A percentile compares a stretch with the other conserved stretches of the same genome.
phyloP scores from a whole-genome alignment of 768 basidiomycete species.

The Leucocoprinus leucothites region DNA sequence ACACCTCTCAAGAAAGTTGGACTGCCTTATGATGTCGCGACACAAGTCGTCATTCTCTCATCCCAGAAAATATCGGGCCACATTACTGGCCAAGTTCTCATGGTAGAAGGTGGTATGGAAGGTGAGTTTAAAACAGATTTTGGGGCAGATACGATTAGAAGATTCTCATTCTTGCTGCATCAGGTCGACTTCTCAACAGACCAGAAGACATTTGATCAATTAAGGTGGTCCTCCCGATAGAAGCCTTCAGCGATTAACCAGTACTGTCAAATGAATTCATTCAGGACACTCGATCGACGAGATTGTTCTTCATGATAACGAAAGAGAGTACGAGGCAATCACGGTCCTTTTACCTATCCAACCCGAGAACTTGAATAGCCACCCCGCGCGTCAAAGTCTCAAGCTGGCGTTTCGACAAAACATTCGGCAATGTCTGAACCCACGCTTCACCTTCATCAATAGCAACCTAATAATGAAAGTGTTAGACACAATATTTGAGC shows the following conservation, averaged over 20 bases:
- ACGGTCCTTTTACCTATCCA: slow-evolving; percentile 19
- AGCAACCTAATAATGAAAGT: slow-evolving; percentile 15
- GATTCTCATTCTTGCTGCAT: not conserved
- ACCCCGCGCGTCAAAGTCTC: slow-evolving; percentile 23
- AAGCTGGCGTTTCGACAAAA: slow-evolving; percentile 21
- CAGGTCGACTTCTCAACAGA: slow-evolving; percentile 31
- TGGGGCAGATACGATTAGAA: not conserved
- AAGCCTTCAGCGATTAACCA: too few species aligned
- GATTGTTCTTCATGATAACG: too few species aligned
- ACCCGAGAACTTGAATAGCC: slow-evolving; percentile 25
- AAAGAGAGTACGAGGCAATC: too few species aligned
- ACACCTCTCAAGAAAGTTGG: slow-evolving; percentile 72
- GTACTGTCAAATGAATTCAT: too few species aligned
- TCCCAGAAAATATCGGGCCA: slow-evolving; percentile 65
- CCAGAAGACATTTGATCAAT: slow-evolving; percentile 16
- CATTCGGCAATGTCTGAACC: slow-evolving; percentile 20
- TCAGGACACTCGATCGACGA: too few species aligned
- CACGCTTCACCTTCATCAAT: slow-evolving; percentile 22
- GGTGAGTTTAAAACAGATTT: slow-evolving; percentile 29
- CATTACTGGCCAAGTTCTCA: slow-evolving; percentile 64
- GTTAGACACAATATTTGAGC: not conserved
- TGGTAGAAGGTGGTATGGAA: slow-evolving; percentile 81
- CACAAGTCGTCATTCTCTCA: slow-evolving; percentile 61
- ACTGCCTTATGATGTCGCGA: slow-evolving; percentile 58
- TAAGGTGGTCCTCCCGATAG: too few species aligned